Evolutionary conservation across 148 eudicot species (phyloP).

Genomic region (Arctostaphylos glauca): DNA sequence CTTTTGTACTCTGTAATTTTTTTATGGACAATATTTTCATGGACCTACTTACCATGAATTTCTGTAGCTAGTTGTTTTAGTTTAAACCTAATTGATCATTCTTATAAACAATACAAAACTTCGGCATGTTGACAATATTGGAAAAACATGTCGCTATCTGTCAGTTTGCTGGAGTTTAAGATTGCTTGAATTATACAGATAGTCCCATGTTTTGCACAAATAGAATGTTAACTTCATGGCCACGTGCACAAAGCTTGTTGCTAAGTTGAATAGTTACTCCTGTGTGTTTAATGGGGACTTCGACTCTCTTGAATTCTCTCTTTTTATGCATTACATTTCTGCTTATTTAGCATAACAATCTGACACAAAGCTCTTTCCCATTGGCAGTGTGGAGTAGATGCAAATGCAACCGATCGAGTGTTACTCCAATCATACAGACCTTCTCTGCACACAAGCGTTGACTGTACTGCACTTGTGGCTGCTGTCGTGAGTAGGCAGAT

Average conservation of each 20-base stretch:
- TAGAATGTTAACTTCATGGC: neutral
- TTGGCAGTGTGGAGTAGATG: constrained; percentile 80
- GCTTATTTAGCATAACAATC: neutral
- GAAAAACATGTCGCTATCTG: neutral
- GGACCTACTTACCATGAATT: neutral
- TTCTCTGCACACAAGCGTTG: constrained; percentile 60
- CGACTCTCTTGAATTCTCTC: neutral
- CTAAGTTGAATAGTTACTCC: neutral
- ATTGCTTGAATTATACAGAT: neutral
- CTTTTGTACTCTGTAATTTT: neutral
- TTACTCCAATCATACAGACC: constrained; percentile 81
- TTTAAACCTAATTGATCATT: neutral
- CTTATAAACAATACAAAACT: neutral
- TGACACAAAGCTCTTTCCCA: neutral
- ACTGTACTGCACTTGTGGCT: constrained; percentile 79
- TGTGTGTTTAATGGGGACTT: neutral
- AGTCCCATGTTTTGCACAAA: neutral
- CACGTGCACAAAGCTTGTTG: neutral
- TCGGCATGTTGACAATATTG: neutral
- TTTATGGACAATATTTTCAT: neutral
- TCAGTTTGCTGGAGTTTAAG: constrained; percentile 6
- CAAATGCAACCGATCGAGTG: constrained; percentile 57
- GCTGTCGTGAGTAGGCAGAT: constrained; percentile 82
- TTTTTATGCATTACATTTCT: neutral
- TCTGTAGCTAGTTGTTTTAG: neutral